Base-by-base conservation (phyloP, 1,139 yeast species). In the Ogataea hybrid region DNA sequence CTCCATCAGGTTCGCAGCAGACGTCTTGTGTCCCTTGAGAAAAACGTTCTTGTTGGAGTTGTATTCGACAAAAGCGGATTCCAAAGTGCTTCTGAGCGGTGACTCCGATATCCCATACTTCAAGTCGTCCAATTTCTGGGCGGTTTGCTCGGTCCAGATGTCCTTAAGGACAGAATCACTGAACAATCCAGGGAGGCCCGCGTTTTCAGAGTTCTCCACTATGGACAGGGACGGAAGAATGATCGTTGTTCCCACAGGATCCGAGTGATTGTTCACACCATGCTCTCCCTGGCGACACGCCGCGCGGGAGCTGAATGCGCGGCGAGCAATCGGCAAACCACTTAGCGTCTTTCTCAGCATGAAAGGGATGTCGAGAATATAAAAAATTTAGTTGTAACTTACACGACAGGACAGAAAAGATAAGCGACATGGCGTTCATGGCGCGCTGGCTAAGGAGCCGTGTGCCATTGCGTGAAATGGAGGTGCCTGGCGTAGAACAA, bases 131-230 rank as follows among this genome's bases (percentile, higher is more conserved):
- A 76, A 68, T 46, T 79, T 70, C 17, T 57, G 49, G 14, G 68
- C 65, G 6, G 81, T 75, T 60, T 84, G 72, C 31, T 73, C 65
- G 53, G 70, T 77, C 84, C 87, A 84, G 28, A 82, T 70, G 52
- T 75, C 77, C 28, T 75, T 60, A 17, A 82, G 61, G 10, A 85
- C 77, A 22, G 68, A 54, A 11, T 69, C 50, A 9, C 83, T 71
- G 48, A 76, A 73, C 15, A 83, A 64, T 1, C 90, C 90, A 4
- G 47, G 44, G 6, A 57, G 43, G 18, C 60, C 60, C 2, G 39
- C 20, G 2, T 46, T 35, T 28, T 43, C 42, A 22, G 43, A 37
- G 3, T 42, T 27, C 25, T 53, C 50, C 12, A 54, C 23, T 20
- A 51, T 43, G 6, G 49, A 54, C 20, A 57, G 48, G 2, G 49